These are phyloP conservation scores for Prunus yedoensis DNA, from an alignment of 331 rosid genomes.

Conservation along the genomic window DNA sequence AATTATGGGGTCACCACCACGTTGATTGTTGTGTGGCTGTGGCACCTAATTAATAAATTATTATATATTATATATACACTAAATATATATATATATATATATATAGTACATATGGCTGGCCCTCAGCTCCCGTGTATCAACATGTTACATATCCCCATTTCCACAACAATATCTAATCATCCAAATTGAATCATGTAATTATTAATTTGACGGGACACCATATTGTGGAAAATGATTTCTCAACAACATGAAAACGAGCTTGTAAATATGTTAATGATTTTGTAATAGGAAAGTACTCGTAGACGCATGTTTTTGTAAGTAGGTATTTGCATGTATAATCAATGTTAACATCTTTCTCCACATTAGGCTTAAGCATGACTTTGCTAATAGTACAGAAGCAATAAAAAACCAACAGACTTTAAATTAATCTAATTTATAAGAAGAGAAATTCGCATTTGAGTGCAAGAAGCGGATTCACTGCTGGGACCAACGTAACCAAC, in stretches of 20 bases:
- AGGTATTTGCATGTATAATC: not conserved
- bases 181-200: not conserved
- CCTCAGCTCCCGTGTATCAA: not conserved
- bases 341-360: too few species aligned
- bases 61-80: not conserved
- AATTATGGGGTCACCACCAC: not conserved
- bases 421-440: too few species aligned
- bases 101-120: not conserved
- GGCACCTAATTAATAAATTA: not conserved
- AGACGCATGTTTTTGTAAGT: too few species aligned
- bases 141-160: not conserved
- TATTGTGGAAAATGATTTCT: not conserved
- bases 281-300: not conserved
- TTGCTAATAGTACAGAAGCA: too few species aligned
- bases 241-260: not conserved
- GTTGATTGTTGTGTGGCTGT: not conserved
- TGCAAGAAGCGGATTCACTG: too few species aligned
- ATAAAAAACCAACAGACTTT: too few species aligned
- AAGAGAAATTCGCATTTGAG: too few species aligned
- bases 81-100: too few species aligned
- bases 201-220: slow-evolving; percentile 25
- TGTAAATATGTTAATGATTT: not conserved
- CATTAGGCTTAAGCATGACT: too few species aligned
- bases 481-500: too few species aligned
- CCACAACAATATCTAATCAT: not conserved